Evolutionary conservation across 2,329 filamentous ascomycete genomes (phyloP).

Genomic region (Colletotrichum aenigma): DNA sequence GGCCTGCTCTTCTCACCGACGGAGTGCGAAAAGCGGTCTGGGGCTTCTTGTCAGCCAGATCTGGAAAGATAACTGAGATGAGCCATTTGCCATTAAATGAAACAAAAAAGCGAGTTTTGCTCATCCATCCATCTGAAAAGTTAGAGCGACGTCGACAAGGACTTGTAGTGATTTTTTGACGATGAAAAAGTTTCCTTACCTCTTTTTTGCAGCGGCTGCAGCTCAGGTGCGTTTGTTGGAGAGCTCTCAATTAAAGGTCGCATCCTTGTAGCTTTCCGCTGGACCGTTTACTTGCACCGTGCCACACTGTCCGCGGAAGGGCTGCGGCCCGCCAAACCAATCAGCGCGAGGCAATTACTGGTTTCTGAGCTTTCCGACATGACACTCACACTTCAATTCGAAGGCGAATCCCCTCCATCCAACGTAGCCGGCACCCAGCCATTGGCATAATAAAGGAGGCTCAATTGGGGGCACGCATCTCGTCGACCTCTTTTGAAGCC

Average conservation of each 20-base stretch:
- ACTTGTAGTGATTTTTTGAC: neutral
- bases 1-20: neutral
- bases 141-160: neutral
- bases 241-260: neutral
- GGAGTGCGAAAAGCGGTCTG: neutral
- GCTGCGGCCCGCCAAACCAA: slow-evolving; percentile 13
- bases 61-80: neutral
- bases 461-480: slow-evolving; percentile 23
- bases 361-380: slow-evolving; percentile 18
- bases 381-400: slow-evolving; percentile 17
- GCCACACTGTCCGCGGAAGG: neutral
- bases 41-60: neutral
- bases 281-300: neutral
- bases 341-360: slow-evolving; percentile 2
- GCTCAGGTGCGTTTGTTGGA: neutral
- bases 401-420: slow-evolving; percentile 21
- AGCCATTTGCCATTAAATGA: neutral
- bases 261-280: neutral
- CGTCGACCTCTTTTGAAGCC: slow-evolving; percentile 29
- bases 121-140: neutral
- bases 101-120: neutral
- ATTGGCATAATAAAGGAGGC: slow-evolving; percentile 22
- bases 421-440: slow-evolving; percentile 20
- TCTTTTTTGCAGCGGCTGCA: neutral
- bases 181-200: neutral